Conservation (phyloP, 108 stramenopile species). For the Hondaea fermentalgiana region DNA sequence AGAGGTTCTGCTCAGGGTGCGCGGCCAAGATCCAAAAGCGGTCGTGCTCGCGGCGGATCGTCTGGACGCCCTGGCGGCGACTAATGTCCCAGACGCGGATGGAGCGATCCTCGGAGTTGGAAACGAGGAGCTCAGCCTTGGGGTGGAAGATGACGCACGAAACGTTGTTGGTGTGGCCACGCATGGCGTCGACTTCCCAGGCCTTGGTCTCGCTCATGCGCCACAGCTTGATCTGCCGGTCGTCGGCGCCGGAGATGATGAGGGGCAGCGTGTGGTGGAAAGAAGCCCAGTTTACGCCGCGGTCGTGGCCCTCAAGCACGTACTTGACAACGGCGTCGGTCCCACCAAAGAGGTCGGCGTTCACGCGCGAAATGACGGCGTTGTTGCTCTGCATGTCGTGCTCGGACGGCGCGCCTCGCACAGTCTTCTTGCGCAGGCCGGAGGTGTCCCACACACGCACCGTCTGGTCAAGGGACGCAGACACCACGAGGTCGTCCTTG, state of each 20-base stretch:
- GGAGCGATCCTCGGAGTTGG: slow-evolving; percentile 92
- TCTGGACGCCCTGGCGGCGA: slow-evolving; percentile 94
- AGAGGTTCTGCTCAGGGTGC: slow-evolving; percentile 80
- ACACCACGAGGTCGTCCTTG: slow-evolving; percentile 94
- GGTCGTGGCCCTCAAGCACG: slow-evolving; percentile 95
- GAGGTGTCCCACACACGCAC: slow-evolving; percentile 98
- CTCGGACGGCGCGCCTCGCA: slow-evolving; percentile 42
- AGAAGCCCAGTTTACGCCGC: slow-evolving; percentile 98
- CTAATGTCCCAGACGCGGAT: slow-evolving; percentile 97
- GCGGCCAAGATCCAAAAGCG: slow-evolving; percentile 94
- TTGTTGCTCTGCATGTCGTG: background rate
- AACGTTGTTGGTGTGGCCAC: slow-evolving; percentile 98
- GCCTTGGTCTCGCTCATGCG: slow-evolving; percentile 98
- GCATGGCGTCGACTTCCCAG: slow-evolving; percentile 98
- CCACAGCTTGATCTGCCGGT: slow-evolving; percentile 98
- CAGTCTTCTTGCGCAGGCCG: slow-evolving; percentile 87
- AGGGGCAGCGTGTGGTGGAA: slow-evolving; percentile 96
- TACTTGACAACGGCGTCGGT: slow-evolving; percentile 98
- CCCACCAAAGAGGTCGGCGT: slow-evolving; percentile 95
- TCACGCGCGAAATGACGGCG: slow-evolving; percentile 44
- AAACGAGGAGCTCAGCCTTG: slow-evolving; percentile 90
- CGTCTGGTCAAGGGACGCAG: slow-evolving; percentile 94
- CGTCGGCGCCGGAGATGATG: slow-evolving; percentile 92
- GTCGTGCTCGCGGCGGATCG: slow-evolving; percentile 93
- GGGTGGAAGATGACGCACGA: slow-evolving; percentile 96